These are phyloP conservation scores for Lachnellula hyalina DNA, from an alignment of 2,329 filamentous ascomycete species.

Conservation along the genomic window DNA sequence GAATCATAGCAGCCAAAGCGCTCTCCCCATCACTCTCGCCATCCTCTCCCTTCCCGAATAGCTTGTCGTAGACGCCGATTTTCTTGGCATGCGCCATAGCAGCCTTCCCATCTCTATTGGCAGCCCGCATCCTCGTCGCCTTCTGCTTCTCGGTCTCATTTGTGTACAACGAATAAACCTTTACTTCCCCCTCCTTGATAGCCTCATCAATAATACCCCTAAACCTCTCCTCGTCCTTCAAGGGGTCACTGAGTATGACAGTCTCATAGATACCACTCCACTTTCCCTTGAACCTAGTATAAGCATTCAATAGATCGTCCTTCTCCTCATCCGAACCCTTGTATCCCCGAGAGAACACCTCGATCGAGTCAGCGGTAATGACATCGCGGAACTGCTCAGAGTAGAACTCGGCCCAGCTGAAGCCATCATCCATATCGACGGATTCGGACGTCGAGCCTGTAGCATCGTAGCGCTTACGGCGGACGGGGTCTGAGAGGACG, in stretches of 20 bases:
- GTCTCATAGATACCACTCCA: conserved; percentile 73
- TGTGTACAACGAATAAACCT: conserved; percentile 62
- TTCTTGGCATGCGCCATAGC: conserved; percentile 72
- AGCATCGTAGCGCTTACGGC: conserved; percentile 80
- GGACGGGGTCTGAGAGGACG: conserved; percentile 74
- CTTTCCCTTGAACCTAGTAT: conserved; percentile 65
- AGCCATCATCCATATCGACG: conserved; percentile 69
- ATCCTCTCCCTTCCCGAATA: conserved; percentile 52
- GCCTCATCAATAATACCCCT: conserved; percentile 74
- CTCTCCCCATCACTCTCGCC: conserved; percentile 41
- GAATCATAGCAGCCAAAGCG: conserved; percentile 68
- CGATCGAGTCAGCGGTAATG: conserved; percentile 68
- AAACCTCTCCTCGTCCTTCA: conserved; percentile 83
- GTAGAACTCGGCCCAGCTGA: conserved; percentile 90
- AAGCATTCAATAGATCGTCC: conserved; percentile 70
- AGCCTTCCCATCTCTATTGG: conserved; percentile 63
- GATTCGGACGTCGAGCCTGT: conserved; percentile 87
- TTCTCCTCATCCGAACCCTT: conserved; percentile 82
- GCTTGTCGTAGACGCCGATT: conserved; percentile 65
- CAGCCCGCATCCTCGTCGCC: conserved; percentile 53
- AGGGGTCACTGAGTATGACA: conserved; percentile 80
- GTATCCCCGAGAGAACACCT: conserved; percentile 71
- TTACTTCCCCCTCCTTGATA: conserved; percentile 64
- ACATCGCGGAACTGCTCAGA: conserved; percentile 74
- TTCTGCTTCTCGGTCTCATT: conserved; percentile 65